phyloP scores from a whole-genome alignment of 495 filamentous ascomycete genomes.

The Penicillium coffeae region DNA sequence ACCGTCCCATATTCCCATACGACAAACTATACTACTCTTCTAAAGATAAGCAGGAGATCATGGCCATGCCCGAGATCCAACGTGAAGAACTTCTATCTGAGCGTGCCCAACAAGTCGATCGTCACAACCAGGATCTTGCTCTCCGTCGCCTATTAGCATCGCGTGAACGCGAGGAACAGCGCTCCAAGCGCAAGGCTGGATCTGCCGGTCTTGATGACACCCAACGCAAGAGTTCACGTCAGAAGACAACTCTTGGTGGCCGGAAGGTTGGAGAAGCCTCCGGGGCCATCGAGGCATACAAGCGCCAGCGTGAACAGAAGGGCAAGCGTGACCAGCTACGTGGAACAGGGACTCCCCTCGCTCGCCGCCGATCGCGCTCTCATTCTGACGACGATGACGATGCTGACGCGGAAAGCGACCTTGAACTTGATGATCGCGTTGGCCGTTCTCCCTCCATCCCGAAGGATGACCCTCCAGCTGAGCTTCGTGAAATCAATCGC shows the following conservation, averaged over 20 bases:
- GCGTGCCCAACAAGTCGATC: conserved; percentile 75
- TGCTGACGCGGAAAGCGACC: conserved; percentile 75
- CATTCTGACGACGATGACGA: conserved; percentile 55
- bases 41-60: conserved; percentile 76
- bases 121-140: conserved; percentile 73
- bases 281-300: conserved; percentile 74
- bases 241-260: conserved; percentile 72
- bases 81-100: conserved; percentile 88
- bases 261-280: conserved; percentile 76
- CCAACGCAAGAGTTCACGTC: conserved; percentile 74
- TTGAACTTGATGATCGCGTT: conserved; percentile 61
- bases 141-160: conserved; percentile 76
- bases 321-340: conserved; percentile 65
- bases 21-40: conserved; percentile 81
- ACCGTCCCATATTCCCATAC: conserved; percentile 68
- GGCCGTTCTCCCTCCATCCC: conserved; percentile 39
- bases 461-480: conserved; percentile 58
- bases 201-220: conserved; percentile 68
- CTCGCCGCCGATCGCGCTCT: conserved; percentile 47
- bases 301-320: conserved; percentile 80
- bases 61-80: conserved; percentile 83
- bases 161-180: conserved; percentile 58
- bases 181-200: conserved; percentile 71
- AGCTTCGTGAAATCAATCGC: conserved; percentile 76
- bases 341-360: conserved; percentile 56